Conservation (phyloP, 2,329 filamentous ascomycete species). For the Epichloe hybrida region DNA sequence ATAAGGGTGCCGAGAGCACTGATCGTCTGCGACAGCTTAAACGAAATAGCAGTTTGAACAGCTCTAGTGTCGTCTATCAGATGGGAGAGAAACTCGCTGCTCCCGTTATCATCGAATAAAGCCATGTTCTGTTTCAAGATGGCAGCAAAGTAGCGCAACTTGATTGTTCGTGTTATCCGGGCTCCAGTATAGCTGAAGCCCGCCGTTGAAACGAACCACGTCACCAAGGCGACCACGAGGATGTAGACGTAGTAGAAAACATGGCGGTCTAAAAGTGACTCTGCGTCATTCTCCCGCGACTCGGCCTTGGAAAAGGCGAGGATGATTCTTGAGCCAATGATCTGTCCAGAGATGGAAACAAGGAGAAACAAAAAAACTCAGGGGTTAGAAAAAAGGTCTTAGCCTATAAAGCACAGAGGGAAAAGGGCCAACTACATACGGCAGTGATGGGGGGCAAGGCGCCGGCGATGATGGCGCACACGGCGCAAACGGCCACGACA, state of each 20-base stretch:
- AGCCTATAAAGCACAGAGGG: background rate
- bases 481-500: background rate
- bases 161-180: background rate
- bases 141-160: constrained; percentile 11
- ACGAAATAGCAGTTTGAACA: background rate
- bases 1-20: background rate
- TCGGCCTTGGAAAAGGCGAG: no score
- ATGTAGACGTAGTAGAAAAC: constrained; percentile 5
- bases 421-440: background rate
- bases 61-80: background rate
- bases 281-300: no score
- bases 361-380: background rate
- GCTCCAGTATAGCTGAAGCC: constrained; percentile 2
- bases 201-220: constrained; percentile 18
- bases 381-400: background rate
- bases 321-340: background rate
- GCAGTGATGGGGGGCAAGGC: background rate
- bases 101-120: constrained; percentile 19
- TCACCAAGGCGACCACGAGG: constrained; percentile 19
- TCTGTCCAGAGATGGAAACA: background rate
- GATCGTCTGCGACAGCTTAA: background rate
- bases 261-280: background rate
- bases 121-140: constrained; percentile 17
- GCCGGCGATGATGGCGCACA: background rate
- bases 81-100: constrained; percentile 5